phyloP scores from a whole-genome alignment of 2,329 filamentous ascomycete species.

The Penicillium fuscoglaucum region DNA sequence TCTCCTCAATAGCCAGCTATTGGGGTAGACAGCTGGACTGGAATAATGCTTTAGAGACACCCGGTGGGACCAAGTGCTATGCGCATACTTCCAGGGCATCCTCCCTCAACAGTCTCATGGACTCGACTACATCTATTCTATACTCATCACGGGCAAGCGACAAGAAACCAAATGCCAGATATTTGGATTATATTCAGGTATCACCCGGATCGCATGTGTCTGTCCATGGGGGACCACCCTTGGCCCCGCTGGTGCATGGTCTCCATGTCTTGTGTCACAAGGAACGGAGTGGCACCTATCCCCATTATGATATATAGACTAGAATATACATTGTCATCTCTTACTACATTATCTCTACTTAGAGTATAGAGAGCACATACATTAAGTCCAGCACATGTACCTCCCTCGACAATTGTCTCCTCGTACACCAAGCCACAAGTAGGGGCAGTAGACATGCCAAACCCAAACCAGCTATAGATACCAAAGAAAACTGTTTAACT shows the following conservation, averaged over 20 bases:
- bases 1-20: background rate
- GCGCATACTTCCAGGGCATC: background rate
- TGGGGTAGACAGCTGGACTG: background rate
- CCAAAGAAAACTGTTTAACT: background rate
- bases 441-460: background rate
- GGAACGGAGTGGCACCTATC: background rate
- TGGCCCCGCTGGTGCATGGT: background rate
- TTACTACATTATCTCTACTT: background rate
- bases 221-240: too few species aligned
- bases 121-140: background rate
- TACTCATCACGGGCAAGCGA: background rate
- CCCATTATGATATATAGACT: background rate
- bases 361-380: background rate
- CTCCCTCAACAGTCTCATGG: background rate
- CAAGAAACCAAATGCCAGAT: too few species aligned
- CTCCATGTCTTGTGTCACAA: background rate
- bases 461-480: background rate
- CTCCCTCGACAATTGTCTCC: background rate
- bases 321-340: background rate
- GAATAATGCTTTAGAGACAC: background rate
- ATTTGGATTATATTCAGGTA: background rate
- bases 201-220: background rate
- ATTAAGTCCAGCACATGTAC: background rate
- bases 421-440: background rate
- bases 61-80: too few species aligned